These are phyloP conservation scores for Hyparrhenia diplandra DNA, from an alignment of 176 grass and related monocot genomes.

Conservation along the genomic window DNA sequence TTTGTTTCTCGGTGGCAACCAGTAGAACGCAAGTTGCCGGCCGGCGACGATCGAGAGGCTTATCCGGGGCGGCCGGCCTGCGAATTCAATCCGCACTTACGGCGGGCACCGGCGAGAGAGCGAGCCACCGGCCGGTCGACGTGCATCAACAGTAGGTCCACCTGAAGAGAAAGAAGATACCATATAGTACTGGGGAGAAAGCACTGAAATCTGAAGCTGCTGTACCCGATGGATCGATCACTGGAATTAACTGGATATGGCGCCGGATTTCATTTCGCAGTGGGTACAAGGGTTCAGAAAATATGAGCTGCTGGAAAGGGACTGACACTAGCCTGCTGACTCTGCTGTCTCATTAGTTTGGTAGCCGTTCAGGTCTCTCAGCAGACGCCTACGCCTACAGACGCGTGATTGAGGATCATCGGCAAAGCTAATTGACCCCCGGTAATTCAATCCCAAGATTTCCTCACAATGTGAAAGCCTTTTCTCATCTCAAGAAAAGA, in stretches of 20 bases:
- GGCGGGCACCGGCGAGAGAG: constrained; percentile 19
- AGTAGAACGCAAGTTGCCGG: constrained; percentile 24
- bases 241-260: constrained; percentile 9
- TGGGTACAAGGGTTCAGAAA: constrained; percentile 47
- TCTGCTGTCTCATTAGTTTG: constrained; percentile 10
- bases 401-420: constrained; percentile 27
- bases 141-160: constrained; percentile 49
- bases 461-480: constrained; percentile 29
- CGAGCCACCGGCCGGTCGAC: constrained; percentile 11
- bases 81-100: constrained; percentile 45
- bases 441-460: background rate
- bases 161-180: constrained; percentile 44
- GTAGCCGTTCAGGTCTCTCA: constrained; percentile 32
- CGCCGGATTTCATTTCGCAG: background rate
- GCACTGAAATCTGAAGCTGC: constrained; percentile 9
- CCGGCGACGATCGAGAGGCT: background rate
- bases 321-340: constrained; percentile 29
- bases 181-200: constrained; percentile 32
- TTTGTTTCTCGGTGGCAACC: background rate
- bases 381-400: background rate
- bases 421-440: constrained; percentile 1
- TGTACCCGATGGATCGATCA: background rate
- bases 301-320: constrained; percentile 25
- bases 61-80: background rate
- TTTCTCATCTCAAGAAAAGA: constrained; percentile 1